Percentiles rank a stretch among this genome's conserved stretches.
Evolutionary conservation across 1,284 basidiomycete species (phyloP).

Genomic region (Coniferiporia sulphurascens): DNA sequence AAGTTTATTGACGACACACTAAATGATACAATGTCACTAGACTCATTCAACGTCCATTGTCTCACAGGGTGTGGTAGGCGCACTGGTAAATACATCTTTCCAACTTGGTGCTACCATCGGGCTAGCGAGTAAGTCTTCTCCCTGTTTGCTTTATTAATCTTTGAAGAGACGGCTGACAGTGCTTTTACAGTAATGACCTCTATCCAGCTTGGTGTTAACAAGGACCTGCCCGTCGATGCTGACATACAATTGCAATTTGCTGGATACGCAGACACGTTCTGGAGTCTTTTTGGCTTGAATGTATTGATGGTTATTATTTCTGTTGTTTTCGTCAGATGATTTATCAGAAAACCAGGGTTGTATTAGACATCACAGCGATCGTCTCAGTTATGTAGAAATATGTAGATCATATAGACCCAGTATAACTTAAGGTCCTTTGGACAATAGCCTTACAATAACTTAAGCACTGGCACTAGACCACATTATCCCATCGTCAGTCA

Average conservation of each 20-base stretch:
- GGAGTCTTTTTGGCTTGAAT: conserved; percentile 15
- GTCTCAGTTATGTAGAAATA: too few relatives aligned
- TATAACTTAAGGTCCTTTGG: too few relatives aligned
- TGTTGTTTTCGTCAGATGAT: conserved; percentile 11
- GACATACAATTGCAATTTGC: neutral
- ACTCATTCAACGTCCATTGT: neutral
- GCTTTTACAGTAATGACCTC: conserved; percentile 12
- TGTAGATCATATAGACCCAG: too few relatives aligned
- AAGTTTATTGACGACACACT: neutral
- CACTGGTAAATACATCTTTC: conserved; percentile 18
- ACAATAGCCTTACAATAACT: too few relatives aligned
- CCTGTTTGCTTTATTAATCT: neutral
- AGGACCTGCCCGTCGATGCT: conserved; percentile 7
- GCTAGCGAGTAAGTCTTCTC: conserved; percentile 14
- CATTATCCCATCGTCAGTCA: too few relatives aligned
- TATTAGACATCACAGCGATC: too few relatives aligned
- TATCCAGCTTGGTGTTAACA: conserved; percentile 13
- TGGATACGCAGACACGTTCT: conserved; percentile 17
- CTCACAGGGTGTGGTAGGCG: conserved; percentile 18
- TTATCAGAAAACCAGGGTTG: neutral
- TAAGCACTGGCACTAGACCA: too few relatives aligned
- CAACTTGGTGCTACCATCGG: conserved; percentile 20
- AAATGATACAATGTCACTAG: neutral
- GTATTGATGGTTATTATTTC: conserved; percentile 8
- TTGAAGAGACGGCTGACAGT: neutral